Percentiles rank a stretch among this genome's conserved stretches.
Conservation (phyloP, 2,329 filamentous ascomycete genomes). For the Microsporum audouinii region DNA sequence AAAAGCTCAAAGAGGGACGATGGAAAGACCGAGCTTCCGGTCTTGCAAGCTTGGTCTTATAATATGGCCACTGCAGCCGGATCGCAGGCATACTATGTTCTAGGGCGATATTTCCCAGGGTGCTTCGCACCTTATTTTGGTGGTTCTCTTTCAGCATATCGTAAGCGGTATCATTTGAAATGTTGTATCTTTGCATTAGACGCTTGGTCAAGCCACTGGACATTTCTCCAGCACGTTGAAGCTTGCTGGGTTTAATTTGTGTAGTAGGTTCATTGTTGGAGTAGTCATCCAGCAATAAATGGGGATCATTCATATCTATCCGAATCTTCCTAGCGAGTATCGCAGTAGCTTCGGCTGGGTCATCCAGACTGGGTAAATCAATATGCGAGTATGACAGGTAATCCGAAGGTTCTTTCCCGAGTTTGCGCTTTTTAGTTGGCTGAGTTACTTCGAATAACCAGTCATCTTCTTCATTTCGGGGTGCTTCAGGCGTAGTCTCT, state of each 20-base stretch:
- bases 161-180: slow-evolving; percentile 92
- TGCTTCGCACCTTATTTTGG: slow-evolving; percentile 88
- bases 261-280: slow-evolving; percentile 54
- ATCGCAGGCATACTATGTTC: slow-evolving; percentile 89
- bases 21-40: slow-evolving; percentile 73
- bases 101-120: slow-evolving; percentile 78
- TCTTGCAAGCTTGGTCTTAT: slow-evolving; percentile 67
- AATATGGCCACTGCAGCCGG: slow-evolving; percentile 90
- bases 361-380: slow-evolving; percentile 61
- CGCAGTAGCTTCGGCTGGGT: slow-evolving; percentile 63
- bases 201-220: slow-evolving; percentile 60
- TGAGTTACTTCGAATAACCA: slow-evolving; percentile 39
- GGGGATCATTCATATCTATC: slow-evolving; percentile 78
- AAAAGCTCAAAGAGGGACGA: slow-evolving; percentile 64
- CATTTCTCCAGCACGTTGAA: slow-evolving; percentile 44
- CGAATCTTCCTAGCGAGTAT: slow-evolving; percentile 66
- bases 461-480: slow-evolving; percentile 49
- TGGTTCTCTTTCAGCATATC: slow-evolving; percentile 94
- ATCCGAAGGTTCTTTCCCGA: slow-evolving; percentile 35
- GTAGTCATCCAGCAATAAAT: slow-evolving; percentile 70
- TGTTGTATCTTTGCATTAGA: slow-evolving; percentile 75
- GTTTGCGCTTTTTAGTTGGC: slow-evolving; percentile 56
- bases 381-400: slow-evolving; percentile 46
- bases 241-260: slow-evolving; percentile 28
- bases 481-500: slow-evolving; percentile 25